Evolutionary conservation across 495 filamentous ascomycete genomes (phyloP).

Genomic region (Apodospora peruviana): DNA sequence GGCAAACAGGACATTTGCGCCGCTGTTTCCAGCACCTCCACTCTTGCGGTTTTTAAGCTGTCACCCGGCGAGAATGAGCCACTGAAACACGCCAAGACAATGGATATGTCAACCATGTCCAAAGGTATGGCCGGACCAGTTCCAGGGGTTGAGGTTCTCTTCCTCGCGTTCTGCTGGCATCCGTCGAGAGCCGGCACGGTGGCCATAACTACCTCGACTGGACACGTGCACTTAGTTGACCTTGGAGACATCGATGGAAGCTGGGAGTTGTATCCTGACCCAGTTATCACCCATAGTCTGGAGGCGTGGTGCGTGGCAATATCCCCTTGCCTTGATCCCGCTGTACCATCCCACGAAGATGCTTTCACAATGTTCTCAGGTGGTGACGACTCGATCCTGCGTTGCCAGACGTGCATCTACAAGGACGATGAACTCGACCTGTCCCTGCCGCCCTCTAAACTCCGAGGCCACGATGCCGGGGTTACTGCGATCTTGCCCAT

Average conservation of each 20-base stretch:
- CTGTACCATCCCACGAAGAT: not conserved
- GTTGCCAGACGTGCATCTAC: constrained; percentile 24
- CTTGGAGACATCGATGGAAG: constrained; percentile 22
- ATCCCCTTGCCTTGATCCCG: constrained; percentile 14
- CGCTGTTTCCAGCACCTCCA: constrained; percentile 67
- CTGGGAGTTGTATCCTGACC: constrained; percentile 17
- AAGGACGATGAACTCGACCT: constrained; percentile 23
- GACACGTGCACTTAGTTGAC: constrained; percentile 48
- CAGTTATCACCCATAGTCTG: constrained; percentile 40
- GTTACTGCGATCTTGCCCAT: constrained; percentile 83
- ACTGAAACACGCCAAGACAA: constrained; percentile 27
- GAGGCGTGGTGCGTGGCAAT: constrained; percentile 68
- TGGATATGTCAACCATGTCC: constrained; percentile 18
- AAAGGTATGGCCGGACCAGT: constrained; percentile 16
- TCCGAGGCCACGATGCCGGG: constrained; percentile 67
- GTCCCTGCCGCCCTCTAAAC: constrained; percentile 23
- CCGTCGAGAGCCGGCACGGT: constrained; percentile 44
- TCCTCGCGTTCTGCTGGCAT: constrained; percentile 69
- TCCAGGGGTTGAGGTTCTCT: constrained; percentile 50
- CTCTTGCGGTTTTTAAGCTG: constrained; percentile 57
- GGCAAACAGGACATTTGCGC: constrained; percentile 50
- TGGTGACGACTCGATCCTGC: constrained; percentile 59
- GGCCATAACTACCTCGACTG: constrained; percentile 66
- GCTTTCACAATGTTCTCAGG: constrained; percentile 51
- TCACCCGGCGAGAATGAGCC: constrained; percentile 16